Conservation (phyloP, 805 yeast species). For the Barnettozyma californica region DNA sequence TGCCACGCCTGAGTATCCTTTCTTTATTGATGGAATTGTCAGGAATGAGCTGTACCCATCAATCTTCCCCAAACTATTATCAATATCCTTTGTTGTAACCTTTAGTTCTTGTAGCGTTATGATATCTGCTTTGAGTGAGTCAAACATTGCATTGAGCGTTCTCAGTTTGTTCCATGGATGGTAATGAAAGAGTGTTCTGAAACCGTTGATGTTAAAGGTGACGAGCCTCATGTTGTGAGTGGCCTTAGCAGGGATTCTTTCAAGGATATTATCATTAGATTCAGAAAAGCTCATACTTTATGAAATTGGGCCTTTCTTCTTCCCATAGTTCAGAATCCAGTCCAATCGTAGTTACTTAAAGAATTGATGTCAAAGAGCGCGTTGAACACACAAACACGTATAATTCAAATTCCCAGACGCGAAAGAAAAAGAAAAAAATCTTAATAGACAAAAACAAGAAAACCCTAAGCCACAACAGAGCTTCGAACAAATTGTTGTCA, state of each 20-base stretch:
- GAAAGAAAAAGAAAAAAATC: neutral
- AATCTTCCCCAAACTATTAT: constrained; percentile 43
- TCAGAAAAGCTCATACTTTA: neutral
- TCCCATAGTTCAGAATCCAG: neutral
- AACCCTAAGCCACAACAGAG: neutral
- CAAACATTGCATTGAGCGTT: constrained; percentile 38
- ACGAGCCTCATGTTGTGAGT: constrained; percentile 21
- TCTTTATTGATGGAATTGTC: constrained; percentile 58
- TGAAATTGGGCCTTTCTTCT: neutral
- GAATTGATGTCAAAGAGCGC: neutral
- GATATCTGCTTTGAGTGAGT: constrained; percentile 60
- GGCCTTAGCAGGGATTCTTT: neutral
- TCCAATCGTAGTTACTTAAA: neutral
- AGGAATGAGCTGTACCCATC: constrained; percentile 60
- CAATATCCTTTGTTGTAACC: constrained; percentile 45
- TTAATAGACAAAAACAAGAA: neutral
- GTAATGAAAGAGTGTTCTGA: constrained; percentile 72
- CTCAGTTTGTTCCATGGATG: constrained; percentile 70
- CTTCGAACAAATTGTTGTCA: neutral
- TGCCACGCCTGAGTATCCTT: constrained; percentile 92
- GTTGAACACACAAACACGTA: neutral
- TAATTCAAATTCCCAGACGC: neutral
- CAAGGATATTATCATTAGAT: neutral
- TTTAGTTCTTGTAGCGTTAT: constrained; percentile 87
- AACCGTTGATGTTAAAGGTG: constrained; percentile 82